Evolutionary conservation across 2,329 filamentous ascomycete species (phyloP), one percentile per base, ranked within the genome.

Genomic region (Plectosphaerella sp.): DNA sequence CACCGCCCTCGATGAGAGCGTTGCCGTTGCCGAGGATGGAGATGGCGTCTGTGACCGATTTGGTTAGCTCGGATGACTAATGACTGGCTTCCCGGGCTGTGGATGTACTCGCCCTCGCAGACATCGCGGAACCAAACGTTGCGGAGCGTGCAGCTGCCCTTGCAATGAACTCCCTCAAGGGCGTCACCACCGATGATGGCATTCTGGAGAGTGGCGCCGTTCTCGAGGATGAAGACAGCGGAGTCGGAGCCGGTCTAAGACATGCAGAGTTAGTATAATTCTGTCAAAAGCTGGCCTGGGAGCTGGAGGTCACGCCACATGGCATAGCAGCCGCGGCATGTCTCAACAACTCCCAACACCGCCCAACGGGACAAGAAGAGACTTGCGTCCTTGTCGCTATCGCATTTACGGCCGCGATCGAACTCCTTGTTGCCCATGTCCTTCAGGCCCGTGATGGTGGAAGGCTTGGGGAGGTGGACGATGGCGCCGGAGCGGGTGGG

Each of bases 91-190:
- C 22, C 22, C 22, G 22, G 22, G 5, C 22, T 22, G 22, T 56
- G 14, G 58, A 20, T 10, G 16, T 9, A 33, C 28, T 33, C 8
- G 8, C 75, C 54, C 53, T 76, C 73, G 53, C 73, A 76, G 46
- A 76, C 73, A 22, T 74, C 69, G 49, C 72, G 69, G 53, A 75
- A 79, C 74, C 75, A 78, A 37, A 77, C 76, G 16, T 70, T 73
- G 55, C 71, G 63, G 8, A 75, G 59, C 2, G 61, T 74, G 58
- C 73, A 75, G 1, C 69, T 63, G 3, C 74, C 74, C 37, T 67
- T 57, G 61, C 74, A 76, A 64, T 76, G 72, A 3, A 77, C 66
- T 24, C 73, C 74, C 58, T 77, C 74, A n/a, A 61, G 63, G 51
- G 76, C 72, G 58, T 74, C 64, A 22, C 64, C 61, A 28, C 74